Base-by-base conservation (phyloP, 371 early-diverging fungal species). In the Haplosporangium sp. region DNA sequence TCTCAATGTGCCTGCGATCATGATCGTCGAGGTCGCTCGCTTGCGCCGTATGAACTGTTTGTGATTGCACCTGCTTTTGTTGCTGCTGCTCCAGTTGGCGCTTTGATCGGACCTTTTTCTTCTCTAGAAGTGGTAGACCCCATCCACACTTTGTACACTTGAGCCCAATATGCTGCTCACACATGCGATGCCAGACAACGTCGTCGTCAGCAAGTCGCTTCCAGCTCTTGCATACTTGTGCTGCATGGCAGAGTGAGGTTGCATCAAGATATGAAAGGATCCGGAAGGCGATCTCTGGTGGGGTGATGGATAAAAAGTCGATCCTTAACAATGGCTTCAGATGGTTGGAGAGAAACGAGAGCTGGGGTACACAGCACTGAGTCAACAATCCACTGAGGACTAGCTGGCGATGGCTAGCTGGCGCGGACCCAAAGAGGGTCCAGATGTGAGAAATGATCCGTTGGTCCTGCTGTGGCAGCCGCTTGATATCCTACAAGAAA, bases 61-160 rank as follows among this genome's bases (percentile, higher is more conserved):
- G 50, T 47, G 36, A 37, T 36, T 54, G 66, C n/a, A 59, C 20
- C n/a, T 46, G 57, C 29, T 12, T 16, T 36, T 59, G 59, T 29
- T 64, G 63, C 10, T 65, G 68, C 23, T 69, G 52, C 55, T 67
- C 58, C 46, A 51, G 38, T 18, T 51, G 56, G n/a, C 73, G 66
- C 56, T 55, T 67, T 21, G 60, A 46, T 53, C 73, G 43, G 18
- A 61, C 70, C 45, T 76, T 55, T 79, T 86, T 67, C 83, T 69
- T 86, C 83, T 69, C 84, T 11, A 95, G 82, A 52, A 93, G 74
- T 16, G 96, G 96, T 48, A 96, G 73, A 1, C 97, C 96, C 98
- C 98, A 98, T 7, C 98, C 98, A 75, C 98, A 98, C 74, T 93
- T 97, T 42, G 86, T 84, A 74, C 98, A 98, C 69, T 95, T 94